These are phyloP conservation scores for Gloeopeniophorella convolvens DNA, from an alignment of 768 basidiomycete species.

Conservation along the genomic window DNA sequence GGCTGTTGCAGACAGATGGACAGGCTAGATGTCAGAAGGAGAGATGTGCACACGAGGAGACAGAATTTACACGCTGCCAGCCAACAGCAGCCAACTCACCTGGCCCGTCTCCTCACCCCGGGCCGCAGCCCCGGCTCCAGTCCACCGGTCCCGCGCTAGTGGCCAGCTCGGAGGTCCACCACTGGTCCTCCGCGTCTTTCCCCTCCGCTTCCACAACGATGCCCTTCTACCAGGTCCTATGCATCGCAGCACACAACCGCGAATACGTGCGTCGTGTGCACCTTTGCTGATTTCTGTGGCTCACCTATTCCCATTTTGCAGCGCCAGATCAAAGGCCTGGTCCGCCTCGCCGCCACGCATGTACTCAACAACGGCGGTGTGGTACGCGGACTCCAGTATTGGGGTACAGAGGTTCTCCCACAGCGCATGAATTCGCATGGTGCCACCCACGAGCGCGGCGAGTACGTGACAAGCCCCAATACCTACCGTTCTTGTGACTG, in stretches of 20 bases:
- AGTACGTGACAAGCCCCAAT: constrained; percentile 48
- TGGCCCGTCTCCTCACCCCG: neutral
- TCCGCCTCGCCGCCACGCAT: constrained; percentile 62
- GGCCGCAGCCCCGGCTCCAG: neutral
- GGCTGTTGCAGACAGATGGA: constrained; percentile 7
- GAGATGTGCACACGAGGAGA: constrained; percentile 2
- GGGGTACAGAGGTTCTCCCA: constrained; percentile 68
- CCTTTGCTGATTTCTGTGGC: neutral
- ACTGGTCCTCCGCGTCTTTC: no score
- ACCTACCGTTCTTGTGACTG: neutral
- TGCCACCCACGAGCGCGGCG: constrained; percentile 53
- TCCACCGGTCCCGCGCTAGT: no score
- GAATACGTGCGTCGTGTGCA: constrained; percentile 52
- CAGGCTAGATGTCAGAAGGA: neutral
- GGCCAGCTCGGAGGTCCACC: no score
- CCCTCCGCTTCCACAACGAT: no score
- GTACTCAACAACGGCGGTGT: constrained; percentile 73
- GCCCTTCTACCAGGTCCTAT: constrained; percentile 86
- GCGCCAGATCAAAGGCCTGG: constrained; percentile 71
- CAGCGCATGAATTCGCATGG: constrained; percentile 65
- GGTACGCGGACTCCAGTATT: constrained; percentile 70
- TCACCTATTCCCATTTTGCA: constrained; percentile 26
- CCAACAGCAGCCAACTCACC: neutral
- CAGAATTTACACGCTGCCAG: neutral
- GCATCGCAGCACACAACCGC: constrained; percentile 68